Evolutionary conservation across 495 filamentous ascomycete genomes (phyloP).

Genomic region (Talaromyces wortmannii): DNA sequence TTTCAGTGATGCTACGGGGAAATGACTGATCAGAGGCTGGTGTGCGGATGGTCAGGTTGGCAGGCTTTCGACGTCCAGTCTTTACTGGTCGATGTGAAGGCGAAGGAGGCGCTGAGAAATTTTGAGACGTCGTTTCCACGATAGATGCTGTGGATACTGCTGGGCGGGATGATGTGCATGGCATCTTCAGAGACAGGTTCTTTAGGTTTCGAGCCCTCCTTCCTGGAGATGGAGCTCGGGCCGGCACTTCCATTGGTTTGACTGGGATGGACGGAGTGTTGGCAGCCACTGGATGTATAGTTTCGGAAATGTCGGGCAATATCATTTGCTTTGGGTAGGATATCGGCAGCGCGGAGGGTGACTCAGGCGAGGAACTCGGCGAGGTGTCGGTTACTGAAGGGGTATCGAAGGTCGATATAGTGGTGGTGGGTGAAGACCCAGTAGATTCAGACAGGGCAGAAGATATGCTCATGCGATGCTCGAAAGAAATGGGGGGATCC

Average conservation of each 20-base stretch:
- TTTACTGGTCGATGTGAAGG: constrained; percentile 74
- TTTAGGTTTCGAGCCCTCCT: constrained; percentile 84
- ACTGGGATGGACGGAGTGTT: constrained; percentile 25
- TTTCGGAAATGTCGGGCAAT: constrained; percentile 19
- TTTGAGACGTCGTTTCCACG: constrained; percentile 33
- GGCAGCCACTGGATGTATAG: constrained; percentile 9
- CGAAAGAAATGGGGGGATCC: constrained; percentile 22
- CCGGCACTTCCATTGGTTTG: constrained; percentile 29
- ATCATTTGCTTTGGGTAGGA: constrained; percentile 33
- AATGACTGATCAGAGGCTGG: constrained; percentile 44
- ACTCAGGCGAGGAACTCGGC: constrained; percentile 87
- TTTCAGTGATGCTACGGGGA: constrained; percentile 23
- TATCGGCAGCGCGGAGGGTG: constrained; percentile 54
- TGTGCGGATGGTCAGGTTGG: constrained; percentile 64
- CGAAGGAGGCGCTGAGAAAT: constrained; percentile 70
- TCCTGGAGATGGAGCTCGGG: constrained; percentile 51
- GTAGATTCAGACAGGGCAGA: constrained; percentile 78
- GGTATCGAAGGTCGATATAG: constrained; percentile 87
- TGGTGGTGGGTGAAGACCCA: constrained; percentile 93
- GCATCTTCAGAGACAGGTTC: constrained; percentile 83
- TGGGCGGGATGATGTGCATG: constrained; percentile 36
- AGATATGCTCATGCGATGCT: constrained; percentile 37
- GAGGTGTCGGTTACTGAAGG: constrained; percentile 84
- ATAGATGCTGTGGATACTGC: constrained; percentile 44
- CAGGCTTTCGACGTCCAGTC: constrained; percentile 68